These are phyloP conservation scores for Metschnikowia shivogae DNA, from an alignment of 805 yeast species.

Conservation along the genomic window DNA sequence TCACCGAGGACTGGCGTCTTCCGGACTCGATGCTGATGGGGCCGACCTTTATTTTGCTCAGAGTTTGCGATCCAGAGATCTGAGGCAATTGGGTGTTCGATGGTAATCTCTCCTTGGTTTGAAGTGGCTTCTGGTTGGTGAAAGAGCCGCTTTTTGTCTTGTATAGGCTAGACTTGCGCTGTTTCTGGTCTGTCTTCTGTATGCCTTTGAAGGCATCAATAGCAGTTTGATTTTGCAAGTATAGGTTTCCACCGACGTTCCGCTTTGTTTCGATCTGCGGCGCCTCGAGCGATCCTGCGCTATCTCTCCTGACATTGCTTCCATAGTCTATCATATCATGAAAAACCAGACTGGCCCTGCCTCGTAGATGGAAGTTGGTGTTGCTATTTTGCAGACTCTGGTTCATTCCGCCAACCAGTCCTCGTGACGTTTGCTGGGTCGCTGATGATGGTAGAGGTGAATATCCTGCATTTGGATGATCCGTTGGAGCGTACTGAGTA, in stretches of 20 bases:
- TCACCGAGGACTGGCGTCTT: slow-evolving; percentile 58
- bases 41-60: slow-evolving; percentile 29
- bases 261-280: slow-evolving; percentile 43
- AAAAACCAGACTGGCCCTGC: slow-evolving; percentile 9
- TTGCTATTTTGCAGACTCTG: neutral
- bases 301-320: slow-evolving; percentile 19
- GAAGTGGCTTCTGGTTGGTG: slow-evolving; percentile 6
- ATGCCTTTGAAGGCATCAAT: slow-evolving; percentile 43
- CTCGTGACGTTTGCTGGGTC: neutral
- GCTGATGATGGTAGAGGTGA: neutral
- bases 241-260: slow-evolving; percentile 43
- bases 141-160: slow-evolving; percentile 10
- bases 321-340: slow-evolving; percentile 34
- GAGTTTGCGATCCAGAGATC: slow-evolving; percentile 4
- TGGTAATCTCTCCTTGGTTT: slow-evolving; percentile 2
- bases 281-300: slow-evolving; percentile 29
- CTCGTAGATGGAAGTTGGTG: neutral
- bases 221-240: slow-evolving; percentile 37
- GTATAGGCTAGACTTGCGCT: slow-evolving; percentile 26
- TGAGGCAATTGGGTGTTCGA: neutral
- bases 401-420: neutral
- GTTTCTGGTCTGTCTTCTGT: slow-evolving; percentile 37
- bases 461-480: neutral
- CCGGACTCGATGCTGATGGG: slow-evolving; percentile 27
- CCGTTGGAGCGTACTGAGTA: neutral